phyloP scores from a whole-genome alignment of 2,329 filamentous ascomycete species.

The Penicillium sumatraense region DNA sequence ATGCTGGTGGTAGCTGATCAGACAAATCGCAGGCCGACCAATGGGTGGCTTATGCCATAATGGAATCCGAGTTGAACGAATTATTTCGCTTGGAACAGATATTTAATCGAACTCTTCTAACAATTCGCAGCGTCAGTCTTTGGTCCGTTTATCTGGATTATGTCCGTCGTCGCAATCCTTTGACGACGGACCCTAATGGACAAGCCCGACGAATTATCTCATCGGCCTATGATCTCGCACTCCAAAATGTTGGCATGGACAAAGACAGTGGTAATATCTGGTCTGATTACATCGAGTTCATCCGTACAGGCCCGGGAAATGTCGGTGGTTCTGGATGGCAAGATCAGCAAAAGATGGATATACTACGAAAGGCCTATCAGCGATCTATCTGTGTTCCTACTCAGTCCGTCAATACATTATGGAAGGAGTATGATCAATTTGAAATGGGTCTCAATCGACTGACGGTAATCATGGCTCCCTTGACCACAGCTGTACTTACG shows the following conservation, averaged over 20 bases:
- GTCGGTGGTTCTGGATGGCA: constrained; percentile 90
- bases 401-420: constrained; percentile 78
- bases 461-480: constrained; percentile 67
- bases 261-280: constrained; percentile 87
- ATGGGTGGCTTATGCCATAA: constrained; percentile 85
- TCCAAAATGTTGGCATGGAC: constrained; percentile 88
- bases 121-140: constrained; percentile 79
- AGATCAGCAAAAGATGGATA: constrained; percentile 97
- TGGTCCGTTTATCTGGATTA: constrained; percentile 97
- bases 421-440: constrained; percentile 98
- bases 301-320: constrained; percentile 83
- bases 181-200: constrained; percentile 77
- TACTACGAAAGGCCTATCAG: constrained; percentile 89
- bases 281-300: constrained; percentile 93
- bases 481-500: neutral
- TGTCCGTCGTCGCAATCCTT: constrained; percentile 85
- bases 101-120: constrained; percentile 78
- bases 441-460: constrained; percentile 93
- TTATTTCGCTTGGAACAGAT: constrained; percentile 79
- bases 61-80: constrained; percentile 88
- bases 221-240: constrained; percentile 88
- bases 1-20: neutral
- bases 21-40: constrained; percentile 72
- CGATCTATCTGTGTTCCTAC: constrained; percentile 87
- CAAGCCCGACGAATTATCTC: constrained; percentile 77